Conservation (phyloP, 805 yeast species). For the Metschnikowia reukaufii region DNA sequence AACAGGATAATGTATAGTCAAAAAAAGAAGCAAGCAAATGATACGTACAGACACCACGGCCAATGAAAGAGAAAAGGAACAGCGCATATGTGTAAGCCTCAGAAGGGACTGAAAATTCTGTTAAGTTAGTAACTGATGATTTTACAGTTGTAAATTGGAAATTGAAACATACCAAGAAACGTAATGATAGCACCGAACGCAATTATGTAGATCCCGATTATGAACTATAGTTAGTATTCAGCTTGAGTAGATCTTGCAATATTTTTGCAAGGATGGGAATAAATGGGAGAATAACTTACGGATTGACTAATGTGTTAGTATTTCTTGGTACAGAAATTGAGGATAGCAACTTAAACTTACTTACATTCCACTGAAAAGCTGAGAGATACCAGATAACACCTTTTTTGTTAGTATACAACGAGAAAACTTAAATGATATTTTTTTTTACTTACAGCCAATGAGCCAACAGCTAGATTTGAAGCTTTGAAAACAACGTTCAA, state of each 20-base stretch:
- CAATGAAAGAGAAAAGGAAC: constrained; percentile 68
- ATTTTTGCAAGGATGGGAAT: no score
- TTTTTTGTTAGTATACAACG: not conserved
- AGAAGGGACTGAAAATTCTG: constrained; percentile 55
- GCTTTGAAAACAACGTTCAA: constrained; percentile 47
- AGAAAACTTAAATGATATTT: not conserved
- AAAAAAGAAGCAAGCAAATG: not conserved
- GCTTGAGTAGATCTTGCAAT: no score
- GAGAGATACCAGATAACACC: constrained; percentile 51
- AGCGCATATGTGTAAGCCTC: constrained; percentile 66
- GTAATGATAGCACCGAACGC: constrained; percentile 56
- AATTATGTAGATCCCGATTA: constrained; percentile 59
- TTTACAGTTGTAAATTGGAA: no score
- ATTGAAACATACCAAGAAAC: constrained; percentile 40
- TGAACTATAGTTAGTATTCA: constrained; percentile 40
- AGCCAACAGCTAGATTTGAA: constrained; percentile 57
- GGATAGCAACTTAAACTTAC: constrained; percentile 20
- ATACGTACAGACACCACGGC: constrained; percentile 66
- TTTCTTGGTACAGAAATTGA: not conserved
- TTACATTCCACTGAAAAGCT: constrained; percentile 50
- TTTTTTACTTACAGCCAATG: constrained; percentile 45
- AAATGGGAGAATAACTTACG: constrained; percentile 24
- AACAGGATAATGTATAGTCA: not conserved
- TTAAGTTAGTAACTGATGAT: constrained; percentile 16
- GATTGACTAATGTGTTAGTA: constrained; percentile 34